phyloP scores from a whole-genome alignment of 805 yeast species.

The Debaryomyces hansenii region DNA sequence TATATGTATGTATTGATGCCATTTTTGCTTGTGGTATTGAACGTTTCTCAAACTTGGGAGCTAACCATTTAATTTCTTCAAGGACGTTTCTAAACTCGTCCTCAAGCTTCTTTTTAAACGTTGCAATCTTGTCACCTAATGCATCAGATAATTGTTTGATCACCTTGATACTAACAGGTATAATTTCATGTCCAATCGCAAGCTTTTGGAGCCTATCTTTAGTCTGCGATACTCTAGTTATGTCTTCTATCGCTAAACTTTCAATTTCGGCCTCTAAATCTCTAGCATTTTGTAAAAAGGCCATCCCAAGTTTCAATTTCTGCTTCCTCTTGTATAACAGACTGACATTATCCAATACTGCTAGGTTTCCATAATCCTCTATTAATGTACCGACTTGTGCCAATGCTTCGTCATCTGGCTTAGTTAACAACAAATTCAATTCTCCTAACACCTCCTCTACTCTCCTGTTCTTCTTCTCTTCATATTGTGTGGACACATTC shows the following conservation, averaged over 20 bases:
- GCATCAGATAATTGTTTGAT: constrained; percentile 1
- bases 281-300: not conserved
- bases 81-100: constrained; percentile 11
- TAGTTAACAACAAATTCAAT: not conserved
- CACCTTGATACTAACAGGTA: not conserved
- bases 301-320: not conserved
- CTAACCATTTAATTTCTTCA: constrained; percentile 23
- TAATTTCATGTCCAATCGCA: not conserved
- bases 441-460: constrained; percentile 1
- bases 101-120: constrained; percentile 7
- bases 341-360: constrained; percentile 3
- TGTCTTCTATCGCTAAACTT: not conserved
- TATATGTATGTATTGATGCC: not conserved
- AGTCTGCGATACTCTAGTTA: not conserved
- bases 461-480: not conserved
- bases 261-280: not conserved
- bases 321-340: not conserved
- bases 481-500: not conserved
- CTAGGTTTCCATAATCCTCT: constrained; percentile 11
- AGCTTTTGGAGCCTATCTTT: not conserved
- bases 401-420: constrained; percentile 2
- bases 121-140: constrained; percentile 7
- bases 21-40: constrained; percentile 8
- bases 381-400: constrained; percentile 9
- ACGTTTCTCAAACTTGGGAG: constrained; percentile 12